A percentile compares a stretch with the other conserved stretches of the same genome.
Evolutionary conservation across 805 yeast species (phyloP).

Genomic region (Deakozyma indianensis): DNA sequence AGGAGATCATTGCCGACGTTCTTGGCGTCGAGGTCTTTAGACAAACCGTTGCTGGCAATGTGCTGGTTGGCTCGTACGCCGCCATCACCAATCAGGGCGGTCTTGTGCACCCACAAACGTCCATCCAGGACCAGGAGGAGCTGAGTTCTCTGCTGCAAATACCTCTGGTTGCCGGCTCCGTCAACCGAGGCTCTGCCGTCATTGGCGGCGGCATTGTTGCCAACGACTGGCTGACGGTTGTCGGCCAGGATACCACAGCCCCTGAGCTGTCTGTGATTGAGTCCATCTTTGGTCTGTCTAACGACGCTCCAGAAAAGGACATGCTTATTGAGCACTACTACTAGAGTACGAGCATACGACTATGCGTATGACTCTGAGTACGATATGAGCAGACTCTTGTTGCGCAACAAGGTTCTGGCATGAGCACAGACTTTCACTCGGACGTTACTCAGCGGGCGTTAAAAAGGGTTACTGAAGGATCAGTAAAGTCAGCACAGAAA

Average conservation of each 20-base stretch:
- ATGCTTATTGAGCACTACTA: slow-evolving; percentile 25
- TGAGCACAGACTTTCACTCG: too few relatives aligned
- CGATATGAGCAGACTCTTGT: background rate
- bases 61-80: slow-evolving; percentile 93
- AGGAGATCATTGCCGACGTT: slow-evolving; percentile 94
- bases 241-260: slow-evolving; percentile 96
- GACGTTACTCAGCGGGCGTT: too few relatives aligned
- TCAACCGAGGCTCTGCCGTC: slow-evolving; percentile 93
- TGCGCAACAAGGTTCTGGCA: too few relatives aligned
- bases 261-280: slow-evolving; percentile 96
- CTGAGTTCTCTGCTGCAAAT: slow-evolving; percentile 88
- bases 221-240: slow-evolving; percentile 94
- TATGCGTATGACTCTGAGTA: background rate
- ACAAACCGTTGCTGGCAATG: slow-evolving; percentile 97
- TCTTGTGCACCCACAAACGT: slow-evolving; percentile 93
- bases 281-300: slow-evolving; percentile 55
- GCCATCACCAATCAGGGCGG: slow-evolving; percentile 95
- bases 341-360: slow-evolving; percentile 9
- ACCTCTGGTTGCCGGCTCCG: slow-evolving; percentile 97
- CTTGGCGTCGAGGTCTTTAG: slow-evolving; percentile 98
- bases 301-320: slow-evolving; percentile 26
- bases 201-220: slow-evolving; percentile 99
- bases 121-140: slow-evolving; percentile 97
- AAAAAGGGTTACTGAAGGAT: too few relatives aligned
- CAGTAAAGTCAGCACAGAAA: too few relatives aligned